These are phyloP conservation scores for Fusarium globosum DNA, from an alignment of 2,329 filamentous ascomycete genomes.

Conservation along the genomic window DNA sequence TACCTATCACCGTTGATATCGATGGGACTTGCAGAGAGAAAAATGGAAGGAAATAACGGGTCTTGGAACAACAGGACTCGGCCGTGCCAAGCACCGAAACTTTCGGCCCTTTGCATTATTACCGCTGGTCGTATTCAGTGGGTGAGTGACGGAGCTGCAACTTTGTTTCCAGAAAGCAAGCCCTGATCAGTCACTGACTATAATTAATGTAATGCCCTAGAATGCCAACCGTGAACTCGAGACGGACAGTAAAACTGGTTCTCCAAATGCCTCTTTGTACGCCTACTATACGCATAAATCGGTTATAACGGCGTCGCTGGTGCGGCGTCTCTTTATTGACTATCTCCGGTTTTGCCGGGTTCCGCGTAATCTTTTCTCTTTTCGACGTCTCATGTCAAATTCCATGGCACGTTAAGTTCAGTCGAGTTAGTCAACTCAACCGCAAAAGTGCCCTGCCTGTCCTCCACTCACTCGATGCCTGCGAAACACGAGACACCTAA, in stretches of 20 bases:
- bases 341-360: constrained; percentile 43
- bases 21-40: constrained; percentile 2
- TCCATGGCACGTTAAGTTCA: constrained; percentile 8
- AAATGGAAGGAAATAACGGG: constrained; percentile 22
- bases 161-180: constrained; percentile 10
- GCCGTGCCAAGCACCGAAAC: constrained; percentile 40
- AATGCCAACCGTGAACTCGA: constrained; percentile 12
- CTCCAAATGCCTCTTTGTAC: neutral
- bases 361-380: constrained; percentile 38
- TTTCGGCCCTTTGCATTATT: constrained; percentile 23
- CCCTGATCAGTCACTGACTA: neutral
- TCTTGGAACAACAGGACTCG: constrained; percentile 35
- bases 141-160: neutral
- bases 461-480: neutral
- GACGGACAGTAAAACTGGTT: constrained; percentile 8
- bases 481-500: constrained; percentile 3
- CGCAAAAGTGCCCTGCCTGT: constrained; percentile 22
- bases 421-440: constrained; percentile 9
- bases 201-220: no score
- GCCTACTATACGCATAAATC: constrained; percentile 1
- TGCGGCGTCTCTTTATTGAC: constrained; percentile 8
- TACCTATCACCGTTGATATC: constrained; percentile 2
- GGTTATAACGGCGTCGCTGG: constrained; percentile 38
- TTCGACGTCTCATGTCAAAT: constrained; percentile 21
- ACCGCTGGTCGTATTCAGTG: neutral